Evolutionary conservation across 352 stramenopile genomes (phyloP).

Genomic region (Aphanomyces astaci): DNA sequence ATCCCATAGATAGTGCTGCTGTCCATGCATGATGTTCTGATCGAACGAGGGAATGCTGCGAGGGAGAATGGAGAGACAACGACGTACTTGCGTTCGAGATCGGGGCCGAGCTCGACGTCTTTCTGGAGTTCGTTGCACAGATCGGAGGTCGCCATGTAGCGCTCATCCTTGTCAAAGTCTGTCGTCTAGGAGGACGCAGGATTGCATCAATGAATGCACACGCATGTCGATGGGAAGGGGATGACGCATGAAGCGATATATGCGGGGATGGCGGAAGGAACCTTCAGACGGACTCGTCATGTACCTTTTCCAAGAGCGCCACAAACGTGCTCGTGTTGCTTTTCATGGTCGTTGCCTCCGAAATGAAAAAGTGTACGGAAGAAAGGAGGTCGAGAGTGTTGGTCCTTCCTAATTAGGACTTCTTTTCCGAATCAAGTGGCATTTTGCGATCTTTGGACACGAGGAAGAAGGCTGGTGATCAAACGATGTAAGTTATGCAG

Average conservation of each 20-base stretch:
- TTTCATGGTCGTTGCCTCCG: not conserved
- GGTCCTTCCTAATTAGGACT: conserved; percentile 15
- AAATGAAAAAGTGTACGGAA: not conserved
- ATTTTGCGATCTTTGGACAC: too few species aligned
- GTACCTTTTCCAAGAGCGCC: conserved; percentile 21
- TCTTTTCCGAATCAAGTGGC: too few species aligned
- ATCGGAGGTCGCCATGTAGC: conserved; percentile 99
- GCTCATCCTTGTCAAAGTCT: conserved; percentile 94
- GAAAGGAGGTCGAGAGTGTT: not conserved
- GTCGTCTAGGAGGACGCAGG: conserved; percentile 11
- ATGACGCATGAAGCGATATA: not conserved
- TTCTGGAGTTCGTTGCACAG: conserved; percentile 95
- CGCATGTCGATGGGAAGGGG: too few species aligned
- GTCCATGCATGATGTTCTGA: too few species aligned
- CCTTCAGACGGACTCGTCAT: too few species aligned
- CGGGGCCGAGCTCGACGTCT: conserved; percentile 78
- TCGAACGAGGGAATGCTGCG: not conserved
- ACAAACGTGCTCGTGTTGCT: not conserved
- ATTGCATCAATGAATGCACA: not conserved
- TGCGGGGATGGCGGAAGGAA: too few species aligned
- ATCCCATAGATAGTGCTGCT: too few species aligned
- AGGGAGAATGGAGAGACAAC: not conserved
- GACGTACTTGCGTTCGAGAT: conserved; percentile 74
- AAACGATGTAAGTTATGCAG: too few species aligned
- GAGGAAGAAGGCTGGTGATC: too few species aligned